These are phyloP conservation scores for Neurospora crassa DNA, from an alignment of 2,329 filamentous ascomycete genomes.

Conservation along the genomic window DNA sequence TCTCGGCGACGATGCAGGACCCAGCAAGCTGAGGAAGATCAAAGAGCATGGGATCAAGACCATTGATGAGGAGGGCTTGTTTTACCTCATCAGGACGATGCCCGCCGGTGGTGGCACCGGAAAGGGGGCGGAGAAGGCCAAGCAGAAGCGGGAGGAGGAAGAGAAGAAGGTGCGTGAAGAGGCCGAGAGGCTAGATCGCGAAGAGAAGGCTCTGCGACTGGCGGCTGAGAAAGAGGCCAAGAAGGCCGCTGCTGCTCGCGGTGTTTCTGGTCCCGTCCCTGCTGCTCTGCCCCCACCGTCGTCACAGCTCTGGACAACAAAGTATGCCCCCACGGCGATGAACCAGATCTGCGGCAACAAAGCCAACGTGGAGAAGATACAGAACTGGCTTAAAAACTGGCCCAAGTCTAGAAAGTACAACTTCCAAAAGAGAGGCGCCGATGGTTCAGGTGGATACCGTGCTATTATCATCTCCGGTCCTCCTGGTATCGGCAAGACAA, in stretches of 20 bases:
- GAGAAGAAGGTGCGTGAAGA: constrained; percentile 72
- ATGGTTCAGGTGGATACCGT: constrained; percentile 73
- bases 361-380: constrained; percentile 76
- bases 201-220: constrained; percentile 54
- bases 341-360: constrained; percentile 96
- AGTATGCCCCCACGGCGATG: constrained; percentile 81
- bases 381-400: constrained; percentile 79
- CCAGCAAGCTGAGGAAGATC: constrained; percentile 86
- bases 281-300: constrained; percentile 31
- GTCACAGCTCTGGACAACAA: constrained; percentile 79
- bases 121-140: constrained; percentile 76
- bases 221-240: constrained; percentile 43
- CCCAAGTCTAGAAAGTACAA: constrained; percentile 65
- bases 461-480: constrained; percentile 94
- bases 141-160: constrained; percentile 76
- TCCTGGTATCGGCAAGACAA: constrained; percentile 95
- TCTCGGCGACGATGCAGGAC: constrained; percentile 81
- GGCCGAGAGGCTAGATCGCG: constrained; percentile 75
- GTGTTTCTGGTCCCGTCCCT: constrained; percentile 30
- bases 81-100: constrained; percentile 70
- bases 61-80: constrained; percentile 88
- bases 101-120: constrained; percentile 82
- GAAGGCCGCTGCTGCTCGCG: constrained; percentile 37
- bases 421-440: constrained; percentile 74
- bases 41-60: constrained; percentile 71